Evolutionary conservation across 345 rosid species (phyloP).

Genomic region (Mallotus nudiflorus): DNA sequence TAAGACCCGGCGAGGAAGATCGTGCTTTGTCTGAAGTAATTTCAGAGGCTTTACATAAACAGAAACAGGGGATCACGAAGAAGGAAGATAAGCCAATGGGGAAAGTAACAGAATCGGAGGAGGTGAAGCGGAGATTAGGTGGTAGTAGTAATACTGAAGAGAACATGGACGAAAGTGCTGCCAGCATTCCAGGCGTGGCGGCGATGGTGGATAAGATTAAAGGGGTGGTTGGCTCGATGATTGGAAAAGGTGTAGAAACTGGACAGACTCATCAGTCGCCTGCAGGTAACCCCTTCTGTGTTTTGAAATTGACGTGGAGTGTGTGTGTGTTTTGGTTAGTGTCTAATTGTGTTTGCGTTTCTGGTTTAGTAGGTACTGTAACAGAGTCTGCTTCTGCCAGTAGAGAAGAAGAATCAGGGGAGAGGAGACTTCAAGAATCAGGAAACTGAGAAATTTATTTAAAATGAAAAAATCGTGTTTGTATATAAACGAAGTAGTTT

Average conservation of each 20-base stretch:
- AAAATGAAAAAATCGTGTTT: too few species aligned
- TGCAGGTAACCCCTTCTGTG: background rate
- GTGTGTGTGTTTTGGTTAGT: background rate
- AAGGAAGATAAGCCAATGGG: constrained; percentile 31
- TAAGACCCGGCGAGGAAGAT: constrained; percentile 79
- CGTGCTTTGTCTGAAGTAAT: constrained; percentile 63
- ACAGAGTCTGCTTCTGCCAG: background rate
- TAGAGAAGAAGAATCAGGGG: constrained; percentile 11
- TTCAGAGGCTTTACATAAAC: constrained; percentile 40
- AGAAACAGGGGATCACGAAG: constrained; percentile 24
- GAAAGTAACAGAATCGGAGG: constrained; percentile 56
- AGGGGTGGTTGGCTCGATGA: constrained; percentile 59
- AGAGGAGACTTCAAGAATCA: constrained; percentile 8
- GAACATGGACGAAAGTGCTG: constrained; percentile 21
- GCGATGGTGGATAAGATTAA: constrained; percentile 48
- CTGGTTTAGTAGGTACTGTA: background rate
- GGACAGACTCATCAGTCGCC: constrained; percentile 13
- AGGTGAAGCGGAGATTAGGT: constrained; percentile 49
- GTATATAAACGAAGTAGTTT: too few species aligned
- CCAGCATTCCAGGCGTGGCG: constrained; percentile 27
- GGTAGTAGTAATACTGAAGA: constrained; percentile 24
- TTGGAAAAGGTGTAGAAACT: constrained; percentile 37
- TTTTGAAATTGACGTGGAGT: background rate
- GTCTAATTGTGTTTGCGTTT: background rate
- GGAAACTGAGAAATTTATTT: background rate